These are phyloP conservation scores for Leptographium radiaticola DNA, from an alignment of 2,329 filamentous ascomycete genomes.

Conservation along the genomic window DNA sequence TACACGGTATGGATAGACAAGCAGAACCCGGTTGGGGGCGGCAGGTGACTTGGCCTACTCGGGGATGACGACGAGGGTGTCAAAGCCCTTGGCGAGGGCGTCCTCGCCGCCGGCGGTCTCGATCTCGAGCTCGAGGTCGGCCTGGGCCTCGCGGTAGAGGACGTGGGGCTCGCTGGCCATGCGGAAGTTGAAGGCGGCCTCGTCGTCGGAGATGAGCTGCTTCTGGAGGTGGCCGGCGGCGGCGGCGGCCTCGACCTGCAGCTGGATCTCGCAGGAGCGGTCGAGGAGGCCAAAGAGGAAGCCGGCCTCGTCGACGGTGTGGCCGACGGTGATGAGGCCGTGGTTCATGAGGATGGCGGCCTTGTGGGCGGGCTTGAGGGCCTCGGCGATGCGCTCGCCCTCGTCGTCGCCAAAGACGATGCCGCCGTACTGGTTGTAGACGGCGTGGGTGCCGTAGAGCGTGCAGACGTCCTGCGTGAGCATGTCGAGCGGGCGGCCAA, in stretches of 20 bases:
- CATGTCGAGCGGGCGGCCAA: conserved; percentile 55
- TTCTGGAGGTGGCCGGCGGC: conserved; percentile 27
- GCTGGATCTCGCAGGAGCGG: conserved; percentile 53
- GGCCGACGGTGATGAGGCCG: conserved; percentile 56
- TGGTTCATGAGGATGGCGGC: conserved; percentile 58
- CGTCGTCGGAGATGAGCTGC: conserved; percentile 24
- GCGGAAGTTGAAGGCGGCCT: conserved; percentile 25
- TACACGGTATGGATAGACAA: no score
- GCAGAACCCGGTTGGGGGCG: no score
- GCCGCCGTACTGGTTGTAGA: conserved; percentile 45
- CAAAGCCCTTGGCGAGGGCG: conserved; percentile 15
- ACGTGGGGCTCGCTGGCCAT: conserved; percentile 33
- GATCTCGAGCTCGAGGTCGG: conserved; percentile 33
- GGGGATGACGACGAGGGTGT: conserved; percentile 9
- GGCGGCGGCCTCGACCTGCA: conserved; percentile 52
- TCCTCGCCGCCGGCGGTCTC: conserved; percentile 23
- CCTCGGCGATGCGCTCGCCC: conserved; percentile 47
- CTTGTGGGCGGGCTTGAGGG: conserved; percentile 44
- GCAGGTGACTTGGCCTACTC: no score
- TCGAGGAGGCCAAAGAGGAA: conserved; percentile 59
- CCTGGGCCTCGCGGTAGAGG: conserved; percentile 32
- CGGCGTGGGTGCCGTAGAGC: conserved; percentile 47
- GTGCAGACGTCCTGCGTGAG: conserved; percentile 54
- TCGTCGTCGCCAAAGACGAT: conserved; percentile 49
- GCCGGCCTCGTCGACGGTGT: conserved; percentile 61